Percentiles rank a stretch among this genome's conserved stretches.
Evolutionary conservation across 2,329 filamentous ascomycete species (phyloP).

Genomic region (Trichoderma sp.): DNA sequence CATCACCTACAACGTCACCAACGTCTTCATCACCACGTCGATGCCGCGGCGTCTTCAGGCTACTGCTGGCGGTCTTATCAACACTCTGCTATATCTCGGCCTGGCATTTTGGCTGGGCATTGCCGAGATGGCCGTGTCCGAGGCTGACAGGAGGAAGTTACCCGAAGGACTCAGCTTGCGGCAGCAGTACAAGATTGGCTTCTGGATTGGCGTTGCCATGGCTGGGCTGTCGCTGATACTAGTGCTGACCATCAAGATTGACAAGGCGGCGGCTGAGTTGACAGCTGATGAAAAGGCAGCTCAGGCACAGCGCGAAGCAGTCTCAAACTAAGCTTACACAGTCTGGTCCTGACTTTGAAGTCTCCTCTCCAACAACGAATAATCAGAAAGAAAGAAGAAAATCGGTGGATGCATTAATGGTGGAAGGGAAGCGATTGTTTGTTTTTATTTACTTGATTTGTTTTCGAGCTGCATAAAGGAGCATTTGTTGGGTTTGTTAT

Average conservation of each 20-base stretch:
- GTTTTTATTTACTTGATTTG: not conserved
- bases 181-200: conserved; percentile 61
- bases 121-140: conserved; percentile 61
- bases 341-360: not conserved
- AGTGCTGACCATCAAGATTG: conserved; percentile 56
- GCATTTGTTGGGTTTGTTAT: not conserved
- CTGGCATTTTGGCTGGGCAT: conserved; percentile 51
- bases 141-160: conserved; percentile 36
- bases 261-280: conserved; percentile 54
- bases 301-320: conserved; percentile 22
- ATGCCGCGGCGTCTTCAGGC: conserved; percentile 67
- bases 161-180: conserved; percentile 38
- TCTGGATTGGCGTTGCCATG: conserved; percentile 63
- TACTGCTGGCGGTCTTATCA: conserved; percentile 68
- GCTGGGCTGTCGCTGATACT: conserved; percentile 51
- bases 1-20: conserved; percentile 71
- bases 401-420: not conserved
- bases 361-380: not conserved
- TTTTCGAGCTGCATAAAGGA: not conserved
- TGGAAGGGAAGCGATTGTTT: not conserved
- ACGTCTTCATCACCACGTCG: conserved; percentile 73
- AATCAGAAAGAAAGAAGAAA: not conserved
- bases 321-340: not conserved
- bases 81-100: conserved; percentile 68
- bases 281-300: conserved; percentile 55